Base-by-base conservation (phyloP, 352 stramenopile species). In the Phytophthora sp. region DNA sequence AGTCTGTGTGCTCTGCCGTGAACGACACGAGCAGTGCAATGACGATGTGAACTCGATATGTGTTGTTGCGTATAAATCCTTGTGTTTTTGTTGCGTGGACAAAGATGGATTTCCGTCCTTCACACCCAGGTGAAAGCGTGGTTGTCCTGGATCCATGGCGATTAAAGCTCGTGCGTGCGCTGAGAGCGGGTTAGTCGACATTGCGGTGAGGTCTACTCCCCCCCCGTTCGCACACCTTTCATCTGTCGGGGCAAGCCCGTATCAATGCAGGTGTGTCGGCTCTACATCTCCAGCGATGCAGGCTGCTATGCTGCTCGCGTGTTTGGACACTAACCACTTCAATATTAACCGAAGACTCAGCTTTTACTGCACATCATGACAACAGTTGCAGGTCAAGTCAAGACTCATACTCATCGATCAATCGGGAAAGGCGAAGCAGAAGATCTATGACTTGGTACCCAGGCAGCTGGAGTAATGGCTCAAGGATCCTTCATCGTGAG, bases 1-100 rank as follows among this genome's bases (percentile, higher is more conserved):
- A 44, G 35, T 62, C 56, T 69, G 52, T 60, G 44, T 70, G 41
- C 41, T 72, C 50, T 65, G 58, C 65, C 37, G 49, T 67, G 64
- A 77, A 66, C 35, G n/a, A 49, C 41, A 43, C 48, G 27, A 58
- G 45, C 50, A 65, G 35, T 62, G 51, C 34, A 59, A 59, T 63
- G 49, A 54, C 53, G 20, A 62, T 57, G 51, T 76, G 31, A 66
- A 63, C 44, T 66, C 27, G 52, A 41, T 60, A 30, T 59, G 48
- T 59, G 35, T 64, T 64, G 54, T 54, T 64, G 50, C 23, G 32
- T 59, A 48, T 20, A 35, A 24, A 21, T 35, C 38, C n/a, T 59
- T 64, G 21, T 44, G 23, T 49, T 37, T 39, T 23, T 30, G 23
- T 39, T 32, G 18, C 23, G n/a, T 48, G n/a, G 17, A 35, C 37